Evolutionary conservation across 1,284 basidiomycete genomes (phyloP).

Genomic region (Heterobasidion occidentale): DNA sequence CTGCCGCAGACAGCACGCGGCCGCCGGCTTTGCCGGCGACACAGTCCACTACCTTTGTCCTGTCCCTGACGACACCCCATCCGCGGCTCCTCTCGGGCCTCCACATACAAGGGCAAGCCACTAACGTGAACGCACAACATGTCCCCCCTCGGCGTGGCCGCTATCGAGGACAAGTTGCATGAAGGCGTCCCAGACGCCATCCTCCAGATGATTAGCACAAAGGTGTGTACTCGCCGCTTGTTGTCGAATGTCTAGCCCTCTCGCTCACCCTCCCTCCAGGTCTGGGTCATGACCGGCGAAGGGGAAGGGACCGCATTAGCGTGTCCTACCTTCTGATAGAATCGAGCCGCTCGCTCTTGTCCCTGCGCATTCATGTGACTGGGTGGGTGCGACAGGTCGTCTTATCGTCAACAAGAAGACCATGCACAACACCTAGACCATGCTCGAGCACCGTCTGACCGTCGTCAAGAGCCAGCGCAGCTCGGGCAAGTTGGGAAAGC

Average conservation of each 20-base stretch:
- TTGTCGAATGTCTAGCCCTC: no score
- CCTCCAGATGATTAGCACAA: no score
- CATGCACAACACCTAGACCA: conserved; percentile 76
- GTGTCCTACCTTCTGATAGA: conserved; percentile 96
- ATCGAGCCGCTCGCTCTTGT: conserved; percentile 35
- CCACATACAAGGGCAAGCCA: no score
- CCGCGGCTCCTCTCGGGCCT: no score
- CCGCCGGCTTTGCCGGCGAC: no score
- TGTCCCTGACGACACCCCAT: no score
- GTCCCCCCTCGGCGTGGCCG: conserved; percentile 90
- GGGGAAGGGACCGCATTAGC: conserved; percentile 97
- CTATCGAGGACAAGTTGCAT: conserved; percentile 97
- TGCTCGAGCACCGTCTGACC: conserved; percentile 80
- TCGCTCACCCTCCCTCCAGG: conserved; percentile 33
- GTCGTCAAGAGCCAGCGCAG: conserved; percentile 92
- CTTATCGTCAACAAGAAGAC: conserved; percentile 92
- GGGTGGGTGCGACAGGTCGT: conserved; percentile 55
- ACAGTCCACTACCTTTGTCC: no score
- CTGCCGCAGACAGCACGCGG: no score
- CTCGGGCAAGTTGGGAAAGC: conserved; percentile 87
- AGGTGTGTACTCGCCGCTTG: no score
- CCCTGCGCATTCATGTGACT: no score
- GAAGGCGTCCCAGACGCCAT: conserved; percentile 99
- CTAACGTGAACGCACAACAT: conserved; percentile 93
- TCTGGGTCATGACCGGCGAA: conserved; percentile 98